These are phyloP conservation scores for Penicillium pancosmium DNA, from an alignment of 495 filamentous ascomycete species.

Conservation along the genomic window DNA sequence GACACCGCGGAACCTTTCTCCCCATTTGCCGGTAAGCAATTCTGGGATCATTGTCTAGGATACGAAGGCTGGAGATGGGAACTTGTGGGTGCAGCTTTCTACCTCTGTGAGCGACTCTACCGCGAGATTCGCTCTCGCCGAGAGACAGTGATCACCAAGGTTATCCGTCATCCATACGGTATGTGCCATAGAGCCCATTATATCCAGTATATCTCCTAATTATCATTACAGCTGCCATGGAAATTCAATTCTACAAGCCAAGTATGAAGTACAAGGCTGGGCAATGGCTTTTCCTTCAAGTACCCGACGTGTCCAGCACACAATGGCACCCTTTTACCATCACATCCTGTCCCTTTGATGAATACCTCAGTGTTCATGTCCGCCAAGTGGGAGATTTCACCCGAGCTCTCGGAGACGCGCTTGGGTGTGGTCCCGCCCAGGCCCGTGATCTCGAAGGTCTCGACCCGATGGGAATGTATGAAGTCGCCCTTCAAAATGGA, in stretches of 20 bases:
- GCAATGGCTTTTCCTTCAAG: constrained; percentile 96
- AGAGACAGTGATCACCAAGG: constrained; percentile 85
- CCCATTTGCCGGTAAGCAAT: constrained; percentile 76
- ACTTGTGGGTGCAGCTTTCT: constrained; percentile 80
- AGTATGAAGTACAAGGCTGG: constrained; percentile 98
- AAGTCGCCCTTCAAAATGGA: constrained; percentile 92
- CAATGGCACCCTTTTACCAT: constrained; percentile 99
- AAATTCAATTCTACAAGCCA: constrained; percentile 95
- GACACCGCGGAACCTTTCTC: constrained; percentile 70
- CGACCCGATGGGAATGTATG: constrained; percentile 96
- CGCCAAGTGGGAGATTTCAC: constrained; percentile 98
- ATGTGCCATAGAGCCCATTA: constrained; percentile 33
- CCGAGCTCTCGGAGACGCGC: constrained; percentile 80
- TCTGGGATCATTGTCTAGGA: constrained; percentile 93
- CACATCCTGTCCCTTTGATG: constrained; percentile 95
- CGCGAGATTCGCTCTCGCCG: constrained; percentile 83
- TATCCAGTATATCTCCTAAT: background rate
- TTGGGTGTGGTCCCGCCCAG: constrained; percentile 86
- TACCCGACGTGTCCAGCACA: constrained; percentile 79
- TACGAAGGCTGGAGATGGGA: constrained; percentile 99
- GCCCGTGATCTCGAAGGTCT: constrained; percentile 83
- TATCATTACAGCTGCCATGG: constrained; percentile 73
- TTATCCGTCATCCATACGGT: constrained; percentile 97
- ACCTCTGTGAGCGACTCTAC: constrained; percentile 87
- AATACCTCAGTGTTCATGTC: constrained; percentile 91